phyloP scores from a whole-genome alignment of 352 stramenopile species.

The Globisporangium uncinulatum region DNA sequence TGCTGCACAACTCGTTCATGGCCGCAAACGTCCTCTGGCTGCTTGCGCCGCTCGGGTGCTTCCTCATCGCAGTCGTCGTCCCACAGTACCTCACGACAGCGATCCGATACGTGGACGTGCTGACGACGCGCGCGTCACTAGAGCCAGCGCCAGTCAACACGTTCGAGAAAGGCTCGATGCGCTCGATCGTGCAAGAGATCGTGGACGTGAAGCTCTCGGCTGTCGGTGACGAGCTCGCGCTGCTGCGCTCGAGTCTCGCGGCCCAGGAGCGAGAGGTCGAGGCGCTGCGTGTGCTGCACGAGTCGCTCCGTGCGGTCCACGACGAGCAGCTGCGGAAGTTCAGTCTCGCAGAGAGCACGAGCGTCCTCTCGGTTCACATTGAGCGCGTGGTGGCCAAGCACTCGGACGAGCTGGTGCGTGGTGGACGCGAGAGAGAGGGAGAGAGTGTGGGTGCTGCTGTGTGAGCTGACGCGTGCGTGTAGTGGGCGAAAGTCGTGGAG shows the following conservation, averaged over 20 bases:
- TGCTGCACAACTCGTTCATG: constrained; percentile 70
- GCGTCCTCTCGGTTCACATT: constrained; percentile 57
- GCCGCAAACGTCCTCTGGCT: constrained; percentile 72
- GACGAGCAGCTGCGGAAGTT: constrained; percentile 56
- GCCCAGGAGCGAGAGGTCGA: constrained; percentile 57
- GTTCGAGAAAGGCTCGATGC: constrained; percentile 54
- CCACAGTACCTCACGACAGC: constrained; percentile 62
- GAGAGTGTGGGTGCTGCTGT: not conserved
- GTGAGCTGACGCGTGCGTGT: not conserved
- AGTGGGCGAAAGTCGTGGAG: constrained; percentile 57
- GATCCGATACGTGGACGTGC: constrained; percentile 63
- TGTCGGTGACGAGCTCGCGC: constrained; percentile 45
- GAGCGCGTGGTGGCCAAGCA: constrained; percentile 59
- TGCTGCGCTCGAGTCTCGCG: constrained; percentile 43
- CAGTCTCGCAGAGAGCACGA: constrained; percentile 48
- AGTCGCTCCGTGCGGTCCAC: constrained; percentile 45
- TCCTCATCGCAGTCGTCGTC: constrained; percentile 60
- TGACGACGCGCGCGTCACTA: constrained; percentile 38
- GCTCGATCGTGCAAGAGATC: constrained; percentile 58
- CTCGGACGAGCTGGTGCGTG: constrained; percentile 54
- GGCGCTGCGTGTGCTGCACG: constrained; percentile 47
- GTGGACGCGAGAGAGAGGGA: not conserved
- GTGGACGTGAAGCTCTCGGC: constrained; percentile 57
- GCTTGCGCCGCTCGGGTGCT: constrained; percentile 60
- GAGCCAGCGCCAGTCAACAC: constrained; percentile 16